phyloP scores from a whole-genome alignment of 306 rosid species.

The Lithocarpus polystachyus region DNA sequence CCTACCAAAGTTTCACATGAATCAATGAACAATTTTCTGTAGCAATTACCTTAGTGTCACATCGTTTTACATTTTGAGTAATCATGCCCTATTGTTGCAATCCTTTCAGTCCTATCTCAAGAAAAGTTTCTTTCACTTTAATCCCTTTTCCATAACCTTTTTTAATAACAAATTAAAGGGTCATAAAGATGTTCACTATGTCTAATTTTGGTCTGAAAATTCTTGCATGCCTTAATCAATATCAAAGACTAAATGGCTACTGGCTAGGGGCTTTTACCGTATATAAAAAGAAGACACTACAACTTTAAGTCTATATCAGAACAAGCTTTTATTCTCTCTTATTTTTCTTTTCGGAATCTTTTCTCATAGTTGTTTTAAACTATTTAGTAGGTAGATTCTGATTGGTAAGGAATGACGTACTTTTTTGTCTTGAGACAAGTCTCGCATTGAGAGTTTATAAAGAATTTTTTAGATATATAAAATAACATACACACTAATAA shows the following conservation, averaged over 20 bases:
- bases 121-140: conserved; percentile 12
- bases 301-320: conserved; percentile 2
- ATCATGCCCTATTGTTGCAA: conserved; percentile 9
- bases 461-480: too few relatives aligned
- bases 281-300: not conserved
- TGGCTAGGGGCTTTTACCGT: too few relatives aligned
- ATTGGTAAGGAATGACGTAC: too few relatives aligned
- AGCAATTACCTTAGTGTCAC: not conserved
- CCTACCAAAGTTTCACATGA: conserved; percentile 38
- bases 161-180: conserved; percentile 13
- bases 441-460: too few relatives aligned
- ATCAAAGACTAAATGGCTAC: too few relatives aligned
- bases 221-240: not conserved
- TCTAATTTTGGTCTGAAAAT: not conserved
- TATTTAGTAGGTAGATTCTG: too few relatives aligned
- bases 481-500: too few relatives aligned
- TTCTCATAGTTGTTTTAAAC: too few relatives aligned
- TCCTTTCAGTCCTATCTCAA: conserved; percentile 24
- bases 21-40: conserved; percentile 7
- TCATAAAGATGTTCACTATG: conserved; percentile 7
- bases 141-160: conserved; percentile 20
- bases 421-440: too few relatives aligned
- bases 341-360: too few relatives aligned
- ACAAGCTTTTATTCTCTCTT: not conserved
- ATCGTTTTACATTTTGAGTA: conserved; percentile 10